phyloP scores from a whole-genome alignment of 495 filamentous ascomycete species.

The Annulohypoxylon nitens region DNA sequence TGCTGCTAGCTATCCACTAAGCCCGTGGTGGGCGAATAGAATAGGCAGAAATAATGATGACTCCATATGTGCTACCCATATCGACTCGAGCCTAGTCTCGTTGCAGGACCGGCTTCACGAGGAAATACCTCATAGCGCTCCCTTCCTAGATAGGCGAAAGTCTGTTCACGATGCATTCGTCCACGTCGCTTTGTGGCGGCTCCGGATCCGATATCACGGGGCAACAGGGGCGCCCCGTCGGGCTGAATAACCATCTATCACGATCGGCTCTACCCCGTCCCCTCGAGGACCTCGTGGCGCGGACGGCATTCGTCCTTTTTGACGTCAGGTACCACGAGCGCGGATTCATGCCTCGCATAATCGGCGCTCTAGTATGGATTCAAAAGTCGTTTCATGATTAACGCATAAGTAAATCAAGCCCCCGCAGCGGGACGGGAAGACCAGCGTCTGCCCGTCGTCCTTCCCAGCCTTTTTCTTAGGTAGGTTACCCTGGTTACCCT shows the following conservation, averaged over 20 bases:
- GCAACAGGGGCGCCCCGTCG: constrained; percentile 18
- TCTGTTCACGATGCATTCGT: constrained; percentile 23
- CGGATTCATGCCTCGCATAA: constrained; percentile 43
- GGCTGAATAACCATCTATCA: constrained; percentile 5
- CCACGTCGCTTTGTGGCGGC: constrained; percentile 32
- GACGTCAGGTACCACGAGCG: constrained; percentile 46
- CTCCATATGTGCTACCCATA: constrained; percentile 13
- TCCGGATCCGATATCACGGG: constrained; percentile 39
- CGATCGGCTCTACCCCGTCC: constrained; percentile 34
- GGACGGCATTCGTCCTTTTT: constrained; percentile 26
- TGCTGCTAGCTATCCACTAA: constrained; percentile 25
- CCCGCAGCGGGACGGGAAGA: constrained; percentile 32
- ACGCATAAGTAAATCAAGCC: constrained; percentile 28
- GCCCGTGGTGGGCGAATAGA: constrained; percentile 8
- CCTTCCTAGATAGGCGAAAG: constrained; percentile 10
- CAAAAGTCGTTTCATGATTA: constrained; percentile 24
- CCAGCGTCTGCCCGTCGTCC: constrained; percentile 11
- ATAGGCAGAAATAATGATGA: constrained; percentile 19
- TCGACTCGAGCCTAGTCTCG: constrained; percentile 10
- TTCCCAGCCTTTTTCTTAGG: not conserved
- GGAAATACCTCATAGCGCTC: constrained; percentile 16
- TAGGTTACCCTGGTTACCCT: not conserved
- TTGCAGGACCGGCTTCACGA: not conserved
- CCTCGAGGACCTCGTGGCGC: constrained; percentile 26
- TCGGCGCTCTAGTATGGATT: constrained; percentile 20